Percentiles rank a stretch among this genome's conserved stretches.
Conservation (phyloP, 768 basidiomycete species). For the Lactarius indigo region DNA sequence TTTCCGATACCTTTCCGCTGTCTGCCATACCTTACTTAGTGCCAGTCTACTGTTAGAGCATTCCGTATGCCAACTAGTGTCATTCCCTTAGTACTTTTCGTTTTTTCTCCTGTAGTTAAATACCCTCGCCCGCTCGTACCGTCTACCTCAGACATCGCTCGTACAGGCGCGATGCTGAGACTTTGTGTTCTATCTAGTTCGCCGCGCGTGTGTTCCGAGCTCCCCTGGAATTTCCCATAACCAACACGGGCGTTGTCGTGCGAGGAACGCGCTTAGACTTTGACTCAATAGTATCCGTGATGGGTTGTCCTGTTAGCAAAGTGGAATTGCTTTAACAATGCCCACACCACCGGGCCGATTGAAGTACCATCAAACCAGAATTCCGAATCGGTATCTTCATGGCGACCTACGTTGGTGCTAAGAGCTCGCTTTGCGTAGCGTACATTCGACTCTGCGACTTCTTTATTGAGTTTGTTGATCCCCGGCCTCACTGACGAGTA, state of each 20-base stretch:
- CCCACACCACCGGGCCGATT: not conserved
- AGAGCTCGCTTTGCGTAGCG: constrained; percentile 59
- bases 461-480: constrained; percentile 40
- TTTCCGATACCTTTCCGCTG: no score
- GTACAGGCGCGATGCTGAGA: no score
- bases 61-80: no score
- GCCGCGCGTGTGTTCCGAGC: no score
- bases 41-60: no score
- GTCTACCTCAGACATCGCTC: no score
- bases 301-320: constrained; percentile 50
- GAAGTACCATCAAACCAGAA: constrained; percentile 64
- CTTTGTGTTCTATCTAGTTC: no score
- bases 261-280: constrained; percentile 65
- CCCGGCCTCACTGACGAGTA: constrained; percentile 66
- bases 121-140: no score
- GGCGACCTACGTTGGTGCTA: constrained; percentile 69
- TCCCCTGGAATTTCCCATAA: no score
- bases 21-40: no score
- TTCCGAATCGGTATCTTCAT: constrained; percentile 64
- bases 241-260: constrained; percentile 58
- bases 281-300: constrained; percentile 71
- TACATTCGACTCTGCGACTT: constrained; percentile 45
- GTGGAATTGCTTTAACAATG: not conserved
- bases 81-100: no score
- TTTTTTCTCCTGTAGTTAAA: no score